Evolutionary conservation across 2,329 filamentous ascomycete species (phyloP), one percentile per base, ranked within the genome.

Genomic region (Cladosporium sphaerospermum): DNA sequence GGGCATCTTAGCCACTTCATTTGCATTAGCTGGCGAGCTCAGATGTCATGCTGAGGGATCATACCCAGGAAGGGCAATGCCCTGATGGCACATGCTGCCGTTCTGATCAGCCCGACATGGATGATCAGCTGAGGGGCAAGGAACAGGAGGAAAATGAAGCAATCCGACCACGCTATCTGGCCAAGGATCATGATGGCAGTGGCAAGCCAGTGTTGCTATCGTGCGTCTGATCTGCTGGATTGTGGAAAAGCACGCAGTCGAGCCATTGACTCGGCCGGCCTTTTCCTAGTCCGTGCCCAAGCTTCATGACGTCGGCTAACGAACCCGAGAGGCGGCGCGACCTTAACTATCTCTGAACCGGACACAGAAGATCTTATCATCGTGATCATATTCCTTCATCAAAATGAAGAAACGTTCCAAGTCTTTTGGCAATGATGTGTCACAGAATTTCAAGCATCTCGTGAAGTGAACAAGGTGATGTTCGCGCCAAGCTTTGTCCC

Each of bases 91-190:
- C 83, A 84, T 58, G 70, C 63, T 28, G 81, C 63, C 1, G 84
- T 83, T 45, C 75, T 71, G 53, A 83, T 69, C 13, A 88, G 63
- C 28, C 86, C 85, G 56, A 84, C 83, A 54, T 84, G 80, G 57
- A 84, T 71, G 33, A 92, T 71, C 36, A 93, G 73, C 69, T 91
- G 86, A 3, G 86, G 86, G 3, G 82, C 73, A 11, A 92, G 78
- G 62, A 88, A 84, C 40, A 85, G 48, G 45, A 87, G 77, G 64
- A 91, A 93, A 54, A 84, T 81, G 31, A 85, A 54, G 72, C 86
- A 90, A 72, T 93, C 89, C 28, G 89, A 67, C 68, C 86, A 85
- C 6, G 84, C 88, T 42, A 93, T 81, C 54, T 85, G 83, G 34
- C 81, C 80, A 40, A 93, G 75, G 55, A 89, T 85, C 86, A 91